A percentile compares a stretch with the other conserved stretches of the same genome.
Evolutionary conservation across 2,329 filamentous ascomycete genomes (phyloP).

Genomic region (Ascocoryne sarcoides): DNA sequence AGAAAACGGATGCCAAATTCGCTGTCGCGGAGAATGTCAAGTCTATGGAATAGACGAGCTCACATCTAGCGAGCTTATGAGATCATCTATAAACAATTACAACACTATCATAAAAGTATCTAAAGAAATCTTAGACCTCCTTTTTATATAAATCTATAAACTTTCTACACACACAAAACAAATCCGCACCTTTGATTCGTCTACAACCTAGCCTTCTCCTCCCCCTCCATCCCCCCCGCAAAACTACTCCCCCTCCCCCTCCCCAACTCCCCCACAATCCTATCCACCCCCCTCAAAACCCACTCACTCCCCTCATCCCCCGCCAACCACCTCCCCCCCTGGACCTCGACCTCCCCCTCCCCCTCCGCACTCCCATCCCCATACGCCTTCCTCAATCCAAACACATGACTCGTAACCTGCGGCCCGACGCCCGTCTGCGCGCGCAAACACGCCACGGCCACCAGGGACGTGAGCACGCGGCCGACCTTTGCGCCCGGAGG

Average conservation of each 20-base stretch:
- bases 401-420: conserved; percentile 74
- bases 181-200: conserved; percentile 1
- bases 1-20: conserved; percentile 64
- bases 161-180: background rate
- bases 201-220: conserved; percentile 33
- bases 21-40: conserved; percentile 49
- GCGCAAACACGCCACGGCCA: conserved; percentile 66
- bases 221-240: conserved; percentile 38
- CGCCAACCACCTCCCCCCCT: conserved; percentile 51
- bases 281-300: conserved; percentile 53
- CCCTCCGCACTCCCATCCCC: conserved; percentile 53
- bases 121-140: too few relatives aligned
- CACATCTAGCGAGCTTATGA: too few relatives aligned
- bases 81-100: too few relatives aligned
- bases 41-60: conserved; percentile 35
- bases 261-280: conserved; percentile 36
- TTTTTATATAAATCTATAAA: conserved; percentile 3
- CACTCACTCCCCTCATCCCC: conserved; percentile 57
- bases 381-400: conserved; percentile 68
- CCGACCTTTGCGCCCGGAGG: conserved; percentile 48
- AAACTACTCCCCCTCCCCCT: conserved; percentile 43
- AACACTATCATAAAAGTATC: too few relatives aligned
- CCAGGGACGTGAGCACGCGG: conserved; percentile 60
- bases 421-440: conserved; percentile 76
- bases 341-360: conserved; percentile 37